Conservation (phyloP, 306 rosid genomes). For the Vigna mungo region DNA sequence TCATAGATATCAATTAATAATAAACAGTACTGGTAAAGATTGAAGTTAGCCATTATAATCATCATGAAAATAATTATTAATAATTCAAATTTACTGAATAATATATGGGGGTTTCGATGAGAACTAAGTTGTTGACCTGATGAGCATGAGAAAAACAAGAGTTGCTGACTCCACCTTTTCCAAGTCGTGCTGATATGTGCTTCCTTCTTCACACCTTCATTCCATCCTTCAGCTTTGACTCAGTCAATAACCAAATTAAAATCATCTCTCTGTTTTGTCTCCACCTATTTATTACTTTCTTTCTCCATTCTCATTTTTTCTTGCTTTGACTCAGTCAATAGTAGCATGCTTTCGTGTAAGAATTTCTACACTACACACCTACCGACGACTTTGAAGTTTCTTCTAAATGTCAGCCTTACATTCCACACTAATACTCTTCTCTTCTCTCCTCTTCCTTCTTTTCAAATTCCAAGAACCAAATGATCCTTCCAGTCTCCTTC, state of each 20-base stretch:
- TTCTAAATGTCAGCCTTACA: constrained; percentile 2
- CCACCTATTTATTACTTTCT: background rate
- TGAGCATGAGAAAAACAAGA: background rate
- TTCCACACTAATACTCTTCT: constrained; percentile 22
- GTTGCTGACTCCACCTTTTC: background rate
- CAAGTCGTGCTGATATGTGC: background rate
- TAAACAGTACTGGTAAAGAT: no score
- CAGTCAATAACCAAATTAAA: constrained; percentile 19
- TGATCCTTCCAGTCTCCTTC: constrained; percentile 47
- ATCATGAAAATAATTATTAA: background rate
- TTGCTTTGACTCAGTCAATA: background rate
- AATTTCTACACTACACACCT: constrained; percentile 32
- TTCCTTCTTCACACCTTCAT: constrained; percentile 5
- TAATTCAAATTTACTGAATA: background rate
- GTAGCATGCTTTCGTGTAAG: background rate
- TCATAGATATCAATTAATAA: background rate
- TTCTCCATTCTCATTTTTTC: background rate
- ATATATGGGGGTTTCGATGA: background rate
- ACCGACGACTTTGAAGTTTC: constrained; percentile 45
- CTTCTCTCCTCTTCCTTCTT: constrained; percentile 43
- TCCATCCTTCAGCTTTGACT: constrained; percentile 2
- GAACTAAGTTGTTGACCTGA: background rate
- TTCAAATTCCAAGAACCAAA: constrained; percentile 40
- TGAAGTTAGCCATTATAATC: background rate
- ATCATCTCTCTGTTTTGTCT: background rate